These are phyloP conservation scores for Trapa incisa DNA, from an alignment of 345 rosid genomes.

Conservation along the genomic window DNA sequence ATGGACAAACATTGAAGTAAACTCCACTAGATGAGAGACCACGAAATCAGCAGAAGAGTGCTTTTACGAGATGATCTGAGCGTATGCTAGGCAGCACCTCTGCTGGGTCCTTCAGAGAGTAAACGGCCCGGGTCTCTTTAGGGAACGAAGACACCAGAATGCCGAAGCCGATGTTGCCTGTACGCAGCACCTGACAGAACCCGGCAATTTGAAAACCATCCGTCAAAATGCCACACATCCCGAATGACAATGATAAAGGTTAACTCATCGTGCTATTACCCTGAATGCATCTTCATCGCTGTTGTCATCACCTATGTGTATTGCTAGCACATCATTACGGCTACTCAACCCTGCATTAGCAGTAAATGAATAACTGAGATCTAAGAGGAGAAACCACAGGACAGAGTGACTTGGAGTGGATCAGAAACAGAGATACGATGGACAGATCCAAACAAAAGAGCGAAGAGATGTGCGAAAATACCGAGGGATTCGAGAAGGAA, in stretches of 20 bases:
- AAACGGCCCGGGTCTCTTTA: slow-evolving; percentile 62
- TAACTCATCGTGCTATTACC: slow-evolving; percentile 17
- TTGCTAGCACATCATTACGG: slow-evolving; percentile 62
- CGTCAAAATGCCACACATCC: neutral
- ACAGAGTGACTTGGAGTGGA: neutral
- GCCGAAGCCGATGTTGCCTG: slow-evolving; percentile 57
- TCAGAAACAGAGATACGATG: neutral
- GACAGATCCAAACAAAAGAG: neutral
- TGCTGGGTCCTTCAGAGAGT: slow-evolving; percentile 65
- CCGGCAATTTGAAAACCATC: neutral
- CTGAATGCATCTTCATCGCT: slow-evolving; percentile 94
- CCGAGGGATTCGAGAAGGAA: slow-evolving; percentile 88
- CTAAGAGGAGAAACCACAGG: neutral
- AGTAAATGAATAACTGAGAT: neutral
- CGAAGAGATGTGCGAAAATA: slow-evolving; percentile 12
- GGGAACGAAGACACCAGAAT: slow-evolving; percentile 73
- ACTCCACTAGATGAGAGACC: neutral
- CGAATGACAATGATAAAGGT: neutral
- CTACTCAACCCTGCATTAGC: slow-evolving; percentile 43
- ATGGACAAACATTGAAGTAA: neutral
- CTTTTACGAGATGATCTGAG: neutral
- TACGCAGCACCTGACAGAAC: slow-evolving; percentile 39
- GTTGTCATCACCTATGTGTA: slow-evolving; percentile 79
- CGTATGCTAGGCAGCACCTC: slow-evolving; percentile 33
- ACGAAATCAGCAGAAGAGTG: neutral